Conservation (phyloP, 2,329 filamentous ascomycete genomes). For the Lachnellula hyalina region DNA sequence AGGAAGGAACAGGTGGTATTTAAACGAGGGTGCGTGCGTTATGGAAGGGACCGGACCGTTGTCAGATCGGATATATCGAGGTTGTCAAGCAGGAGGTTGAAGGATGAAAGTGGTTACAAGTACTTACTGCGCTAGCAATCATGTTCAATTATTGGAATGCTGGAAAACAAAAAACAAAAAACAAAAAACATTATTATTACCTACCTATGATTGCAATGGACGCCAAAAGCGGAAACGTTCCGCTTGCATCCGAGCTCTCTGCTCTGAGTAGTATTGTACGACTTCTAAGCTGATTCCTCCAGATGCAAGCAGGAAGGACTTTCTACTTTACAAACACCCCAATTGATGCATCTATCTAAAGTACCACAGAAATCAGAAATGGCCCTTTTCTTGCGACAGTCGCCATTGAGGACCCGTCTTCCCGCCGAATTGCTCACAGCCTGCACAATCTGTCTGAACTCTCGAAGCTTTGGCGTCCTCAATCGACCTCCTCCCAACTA, state of each 20-base stretch:
- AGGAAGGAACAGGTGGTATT: not conserved
- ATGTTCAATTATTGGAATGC: not conserved
- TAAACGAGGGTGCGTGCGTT: not conserved
- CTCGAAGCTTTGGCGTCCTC: constrained; percentile 67
- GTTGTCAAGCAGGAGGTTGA: not conserved
- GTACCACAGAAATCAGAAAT: constrained; percentile 11
- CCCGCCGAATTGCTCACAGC: constrained; percentile 24
- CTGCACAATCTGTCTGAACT: constrained; percentile 21
- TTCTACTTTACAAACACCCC: too few relatives aligned
- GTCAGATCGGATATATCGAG: too few relatives aligned
- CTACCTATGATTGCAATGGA: not conserved
- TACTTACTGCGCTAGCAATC: not conserved
- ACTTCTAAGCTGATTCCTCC: not conserved
- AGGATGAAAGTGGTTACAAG: too few relatives aligned
- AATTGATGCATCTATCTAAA: not conserved
- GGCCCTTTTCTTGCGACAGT: constrained; percentile 21
- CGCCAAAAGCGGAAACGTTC: constrained; percentile 4
- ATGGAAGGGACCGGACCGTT: too few relatives aligned
- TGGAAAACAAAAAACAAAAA: not conserved
- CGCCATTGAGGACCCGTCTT: constrained; percentile 12
- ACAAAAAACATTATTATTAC: not conserved
- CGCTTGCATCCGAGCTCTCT: constrained; percentile 3
- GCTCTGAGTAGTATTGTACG: not conserved
- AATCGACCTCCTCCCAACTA: constrained; percentile 84
- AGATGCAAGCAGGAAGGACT: not conserved